Evolutionary conservation across 108 stramenopile species (phyloP).

Genomic region (Conticribra guillardii): DNA sequence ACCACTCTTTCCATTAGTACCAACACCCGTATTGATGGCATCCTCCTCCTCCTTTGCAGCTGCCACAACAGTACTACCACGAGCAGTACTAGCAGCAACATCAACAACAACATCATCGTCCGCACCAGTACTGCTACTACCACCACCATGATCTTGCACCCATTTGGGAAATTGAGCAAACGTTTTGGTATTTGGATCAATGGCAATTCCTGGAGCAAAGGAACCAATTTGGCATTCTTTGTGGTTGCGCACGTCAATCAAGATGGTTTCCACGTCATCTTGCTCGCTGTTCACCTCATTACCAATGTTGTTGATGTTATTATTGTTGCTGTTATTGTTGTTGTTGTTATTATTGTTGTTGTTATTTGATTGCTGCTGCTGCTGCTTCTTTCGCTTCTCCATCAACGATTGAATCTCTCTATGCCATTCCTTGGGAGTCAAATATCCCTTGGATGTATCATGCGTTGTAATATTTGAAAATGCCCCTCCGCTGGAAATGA

Average conservation of each 20-base stretch:
- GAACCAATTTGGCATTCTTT: conserved; percentile 83
- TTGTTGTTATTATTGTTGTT: no score
- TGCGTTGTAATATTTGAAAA: conserved; percentile 59
- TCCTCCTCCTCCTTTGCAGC: no score
- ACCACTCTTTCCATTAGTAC: not conserved
- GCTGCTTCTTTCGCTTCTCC: conserved; percentile 4
- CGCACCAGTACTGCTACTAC: not conserved
- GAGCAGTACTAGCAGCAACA: no score
- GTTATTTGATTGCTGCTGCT: no score
- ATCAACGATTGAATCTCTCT: conserved; percentile 50
- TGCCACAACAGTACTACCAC: no score
- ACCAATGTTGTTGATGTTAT: not conserved
- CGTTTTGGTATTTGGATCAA: conserved; percentile 55
- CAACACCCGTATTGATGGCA: no score
- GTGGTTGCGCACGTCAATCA: conserved; percentile 85
- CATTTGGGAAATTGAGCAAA: conserved; percentile 52
- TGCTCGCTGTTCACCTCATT: conserved; percentile 6
- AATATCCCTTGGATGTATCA: conserved; percentile 74
- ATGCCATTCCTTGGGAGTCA: conserved; percentile 83
- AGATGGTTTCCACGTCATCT: conserved; percentile 57
- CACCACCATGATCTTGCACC: conserved; percentile 38
- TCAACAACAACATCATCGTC: no score
- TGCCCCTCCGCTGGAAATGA: conserved; percentile 80
- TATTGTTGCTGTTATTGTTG: no score
- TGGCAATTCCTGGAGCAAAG: conserved; percentile 49